Evolutionary conservation across 768 basidiomycete genomes (phyloP), one percentile per base, ranked within the genome.

Genomic region (Lepiota brunneoincarnata): DNA sequence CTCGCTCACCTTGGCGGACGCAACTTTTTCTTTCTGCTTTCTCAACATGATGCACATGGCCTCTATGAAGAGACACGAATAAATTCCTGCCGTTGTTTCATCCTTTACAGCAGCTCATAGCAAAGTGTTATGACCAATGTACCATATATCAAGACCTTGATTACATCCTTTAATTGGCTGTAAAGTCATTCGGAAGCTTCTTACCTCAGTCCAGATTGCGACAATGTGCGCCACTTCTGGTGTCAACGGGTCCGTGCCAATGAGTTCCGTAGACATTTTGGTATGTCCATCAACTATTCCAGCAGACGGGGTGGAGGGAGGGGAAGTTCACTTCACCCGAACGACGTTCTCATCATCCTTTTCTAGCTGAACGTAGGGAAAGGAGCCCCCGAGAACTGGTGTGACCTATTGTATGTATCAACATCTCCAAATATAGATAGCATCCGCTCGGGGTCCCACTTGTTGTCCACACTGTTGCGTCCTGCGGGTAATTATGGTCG

Each of bases 201-300:
- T 28, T 48, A 59, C 61, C 59, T 62, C 61, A 35, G 59, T 57
- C 61, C 55, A 59, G 6, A 58, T 50, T 7, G 61, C 55, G 28
- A 59, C 54, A 21, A 53, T 43, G 35, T 37, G 53, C 4, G 59
- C 59, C 14, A 56, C 39, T 26, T 51, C 48, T 31, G 47, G 47
- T 23, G 47, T 28, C 34, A 59, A 53, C 17, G 50, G 23, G 39
- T 11, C 37, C 26, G 52, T 24, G 23, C 37, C 52, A 38, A 46
- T 6, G 43, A 38, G 38, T 15, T 37, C 17, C 43, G 43, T 31
- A n/a, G 50, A 35, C 52, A 54, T 54, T 6, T 1, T n/a, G 43
- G 18, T 28, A n/a, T 28, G 52, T 36, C 52, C 52, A 54, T 54
- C 17, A 54, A 52, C 51, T 43, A 24, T 5, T 23, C 37, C 11